Evolutionary conservation across 352 stramenopile genomes (phyloP), one percentile per base, ranked within the genome.

Genomic region (Globisporangium irregulare): DNA sequence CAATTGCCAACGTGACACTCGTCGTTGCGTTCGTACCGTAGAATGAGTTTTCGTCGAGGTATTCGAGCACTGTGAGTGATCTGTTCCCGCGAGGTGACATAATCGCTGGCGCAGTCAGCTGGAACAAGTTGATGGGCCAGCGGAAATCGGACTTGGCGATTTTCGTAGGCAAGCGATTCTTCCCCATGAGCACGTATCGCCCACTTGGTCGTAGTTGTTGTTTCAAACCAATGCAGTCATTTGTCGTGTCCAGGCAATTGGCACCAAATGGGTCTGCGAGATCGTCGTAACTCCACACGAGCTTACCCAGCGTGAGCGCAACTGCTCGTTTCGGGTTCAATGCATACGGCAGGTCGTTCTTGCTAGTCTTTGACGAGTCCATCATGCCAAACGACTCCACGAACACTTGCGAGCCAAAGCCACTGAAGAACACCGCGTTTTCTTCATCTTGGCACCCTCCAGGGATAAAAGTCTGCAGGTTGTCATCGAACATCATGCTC

Each of bases 211-310:
- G 53, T 15, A 73, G 46, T 15, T 43, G 36, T 48, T 73, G 67
- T 59, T 78, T 71, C 9, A 87, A 48, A 1, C 74, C 74, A 4
- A 73, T 38, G 34, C 80, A 86, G 1, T 46, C 53, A 1, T 73
- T 54, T 0, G 24, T 43, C 15, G 63, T 70, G 3, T 24, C 24
- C 24, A 34, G 34, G 1, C 62, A 59, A n/a, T 70, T 68, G 4
- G 62, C 62, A 6, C n/a, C 67, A 18, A 76, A 84, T 5, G 59
- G 62, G 29, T 75, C 54, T 10, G 60, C 56, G 51, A 75, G 55
- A 25, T 66, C 41, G 22, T 76, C 67, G 48, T 76, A 80, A 29
- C 38, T 70, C 80, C 80, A 88, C 12, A 71, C 77, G 15, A 88
- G 57, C 24, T 74, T 79, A 3, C 69, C 74, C 24, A 84, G 75